Evolutionary conservation across 441 rosid genomes (phyloP), one percentile per base, ranked within the genome.

Genomic region (Capsella rubella): DNA sequence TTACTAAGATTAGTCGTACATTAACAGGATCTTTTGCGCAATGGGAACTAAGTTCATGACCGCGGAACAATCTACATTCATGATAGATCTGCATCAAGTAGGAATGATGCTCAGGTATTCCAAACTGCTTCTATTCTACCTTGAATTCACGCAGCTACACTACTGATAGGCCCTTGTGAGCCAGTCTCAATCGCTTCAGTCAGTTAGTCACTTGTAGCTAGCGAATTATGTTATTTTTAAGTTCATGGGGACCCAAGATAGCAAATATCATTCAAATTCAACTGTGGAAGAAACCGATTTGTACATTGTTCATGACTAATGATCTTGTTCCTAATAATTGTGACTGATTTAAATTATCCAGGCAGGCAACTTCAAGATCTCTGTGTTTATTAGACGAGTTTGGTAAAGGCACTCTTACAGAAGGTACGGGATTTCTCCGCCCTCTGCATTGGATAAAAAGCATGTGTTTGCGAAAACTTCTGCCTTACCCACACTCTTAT

Each of bases 1-100:
- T 64, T 72, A 64, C 58, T 82, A 64, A 71, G 47, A 31, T 61
- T 59, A 67, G 52, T 69, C 35, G 51, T 67, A 71, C 78, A 68
- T 64, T 14, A 67, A 81, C 82, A 95, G 99, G 84, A 95, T 95
- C 77, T 95, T 95, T 73, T 95, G 97, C 77, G 98, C 95, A 69
- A 87, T 81, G 89, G 99, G 99, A 81, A 91, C 87, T 89, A 92
- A 89, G 78, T 86, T 88, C 65, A 89, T 89, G 98, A 89, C 93
- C 31, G 93, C 89, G 2, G 93, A 95, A 79, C 93, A 95, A 75
- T 95, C 99, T 9, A 88, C 99, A 67, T 95, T 95, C 80, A 95
- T 92, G 98, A 88, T 95, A 72, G 99, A 95, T 86, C 89, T 95
- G 14, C 99, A 92, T 84, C 99, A 92, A 91, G 93, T 95, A 64